A percentile compares a stretch with the other conserved stretches of the same genome.
phyloP scores from a whole-genome alignment of 495 filamentous ascomycete species.

The Aspergillus mulundensis region DNA sequence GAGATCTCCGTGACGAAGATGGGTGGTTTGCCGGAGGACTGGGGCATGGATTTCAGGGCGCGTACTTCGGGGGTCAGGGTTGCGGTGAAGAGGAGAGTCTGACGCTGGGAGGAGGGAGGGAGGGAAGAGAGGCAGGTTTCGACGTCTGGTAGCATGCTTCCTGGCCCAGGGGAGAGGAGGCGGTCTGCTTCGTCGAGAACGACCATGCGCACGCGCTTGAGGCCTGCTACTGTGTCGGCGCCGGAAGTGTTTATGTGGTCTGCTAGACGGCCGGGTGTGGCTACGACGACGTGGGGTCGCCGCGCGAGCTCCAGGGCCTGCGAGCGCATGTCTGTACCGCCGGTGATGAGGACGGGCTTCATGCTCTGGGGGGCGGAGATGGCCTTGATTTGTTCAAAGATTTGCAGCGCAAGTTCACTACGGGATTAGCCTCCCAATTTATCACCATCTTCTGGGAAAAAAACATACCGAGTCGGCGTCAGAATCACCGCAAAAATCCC shows the following conservation, averaged over 20 bases:
- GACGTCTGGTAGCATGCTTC: conserved; percentile 90
- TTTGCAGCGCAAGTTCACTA: conserved; percentile 90
- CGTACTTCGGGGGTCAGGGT: conserved; percentile 92
- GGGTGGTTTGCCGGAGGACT: conserved; percentile 61
- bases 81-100: conserved; percentile 94
- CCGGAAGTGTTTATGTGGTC: conserved; percentile 91
- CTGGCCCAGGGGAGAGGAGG: conserved; percentile 67
- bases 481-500: conserved; percentile 87
- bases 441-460: no score
- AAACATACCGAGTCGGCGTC: conserved; percentile 73
- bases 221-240: conserved; percentile 77
- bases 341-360: conserved; percentile 81
- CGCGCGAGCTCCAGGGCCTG: conserved; percentile 80
- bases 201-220: conserved; percentile 74
- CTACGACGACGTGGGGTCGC: conserved; percentile 87
- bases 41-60: conserved; percentile 70
- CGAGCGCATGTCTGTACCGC: conserved; percentile 84
- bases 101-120: conserved; percentile 66
- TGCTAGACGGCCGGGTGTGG: conserved; percentile 88
- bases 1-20: conserved; percentile 87
- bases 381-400: conserved; percentile 90
- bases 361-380: conserved; percentile 81
- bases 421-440: neutral
- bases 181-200: conserved; percentile 97
- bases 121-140: conserved; percentile 79